These are phyloP conservation scores for Melastoma candidum DNA, from an alignment of 441 rosid genomes.

Conservation along the genomic window DNA sequence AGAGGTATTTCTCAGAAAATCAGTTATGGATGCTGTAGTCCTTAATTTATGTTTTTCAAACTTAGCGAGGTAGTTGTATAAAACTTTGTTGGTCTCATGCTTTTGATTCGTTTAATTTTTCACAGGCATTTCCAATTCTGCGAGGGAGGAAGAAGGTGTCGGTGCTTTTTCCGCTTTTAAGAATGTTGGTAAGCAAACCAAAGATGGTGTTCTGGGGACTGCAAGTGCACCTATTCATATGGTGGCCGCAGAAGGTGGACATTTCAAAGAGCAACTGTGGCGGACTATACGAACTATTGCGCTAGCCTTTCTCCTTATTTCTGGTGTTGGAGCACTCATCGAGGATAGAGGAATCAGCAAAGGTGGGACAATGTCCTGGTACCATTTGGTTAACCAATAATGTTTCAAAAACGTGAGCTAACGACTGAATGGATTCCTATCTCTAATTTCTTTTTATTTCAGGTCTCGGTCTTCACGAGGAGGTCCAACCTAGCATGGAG, in stretches of 20 bases:
- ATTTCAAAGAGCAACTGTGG: conserved; percentile 92
- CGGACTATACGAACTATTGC: conserved; percentile 73
- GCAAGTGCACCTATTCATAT: conserved; percentile 81
- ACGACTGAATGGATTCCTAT: too few species aligned
- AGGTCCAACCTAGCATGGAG: conserved; percentile 91
- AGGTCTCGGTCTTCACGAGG: conserved; percentile 90
- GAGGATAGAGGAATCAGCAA: conserved; percentile 85
- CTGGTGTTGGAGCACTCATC: conserved; percentile 87
- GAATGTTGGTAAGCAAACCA: conserved; percentile 58
- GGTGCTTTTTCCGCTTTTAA: conserved; percentile 54
- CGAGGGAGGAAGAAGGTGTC: conserved; percentile 44
- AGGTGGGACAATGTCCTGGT: conserved; percentile 35
- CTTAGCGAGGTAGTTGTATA: neutral
- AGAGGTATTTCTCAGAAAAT: conserved; percentile 41
- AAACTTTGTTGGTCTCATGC: neutral
- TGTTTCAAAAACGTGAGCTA: conserved; percentile 2
- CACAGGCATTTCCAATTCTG: conserved; percentile 46
- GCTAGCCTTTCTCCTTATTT: conserved; percentile 68
- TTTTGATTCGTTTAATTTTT: neutral
- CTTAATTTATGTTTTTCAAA: neutral
- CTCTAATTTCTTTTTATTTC: conserved; percentile 10
- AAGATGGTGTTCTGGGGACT: conserved; percentile 72
- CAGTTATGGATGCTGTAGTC: neutral
- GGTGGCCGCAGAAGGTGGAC: conserved; percentile 72
- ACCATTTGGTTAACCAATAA: neutral